phyloP scores from a whole-genome alignment of 306 rosid species.

The Argentina anserina region DNA sequence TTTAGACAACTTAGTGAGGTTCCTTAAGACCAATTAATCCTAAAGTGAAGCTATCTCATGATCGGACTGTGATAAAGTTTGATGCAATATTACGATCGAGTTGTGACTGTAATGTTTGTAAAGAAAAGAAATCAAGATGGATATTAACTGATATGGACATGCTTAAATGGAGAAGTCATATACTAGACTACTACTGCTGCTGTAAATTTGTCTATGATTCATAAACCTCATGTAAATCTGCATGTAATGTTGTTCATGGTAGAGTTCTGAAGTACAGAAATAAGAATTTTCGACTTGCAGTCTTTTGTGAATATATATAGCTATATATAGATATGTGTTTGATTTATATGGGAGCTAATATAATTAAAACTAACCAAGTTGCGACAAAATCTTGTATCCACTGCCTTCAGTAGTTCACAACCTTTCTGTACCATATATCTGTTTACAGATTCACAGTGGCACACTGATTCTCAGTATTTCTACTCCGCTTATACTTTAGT shows the following conservation, averaged over 20 bases:
- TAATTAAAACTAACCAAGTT: background rate
- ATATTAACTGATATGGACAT: background rate
- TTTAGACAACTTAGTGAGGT: background rate
- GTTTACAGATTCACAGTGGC: background rate
- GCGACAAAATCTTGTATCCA: background rate
- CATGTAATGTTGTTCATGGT: background rate
- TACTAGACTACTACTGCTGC: background rate
- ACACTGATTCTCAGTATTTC: background rate
- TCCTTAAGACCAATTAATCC: background rate
- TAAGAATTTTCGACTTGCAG: background rate
- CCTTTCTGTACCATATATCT: background rate
- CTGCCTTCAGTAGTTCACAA: background rate
- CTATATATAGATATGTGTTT: background rate
- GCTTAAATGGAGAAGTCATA: background rate
- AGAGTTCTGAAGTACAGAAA: background rate
- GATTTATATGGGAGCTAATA: background rate
- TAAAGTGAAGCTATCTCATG: background rate
- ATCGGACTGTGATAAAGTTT: background rate
- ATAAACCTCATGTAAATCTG: background rate
- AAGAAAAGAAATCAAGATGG: background rate
- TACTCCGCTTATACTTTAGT: background rate
- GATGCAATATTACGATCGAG: background rate
- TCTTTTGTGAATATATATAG: background rate
- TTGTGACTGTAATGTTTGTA: background rate
- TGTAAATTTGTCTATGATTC: background rate